Base-by-base conservation (phyloP, 2,329 filamentous ascomycete genomes). In the Penicillium concentricum region DNA sequence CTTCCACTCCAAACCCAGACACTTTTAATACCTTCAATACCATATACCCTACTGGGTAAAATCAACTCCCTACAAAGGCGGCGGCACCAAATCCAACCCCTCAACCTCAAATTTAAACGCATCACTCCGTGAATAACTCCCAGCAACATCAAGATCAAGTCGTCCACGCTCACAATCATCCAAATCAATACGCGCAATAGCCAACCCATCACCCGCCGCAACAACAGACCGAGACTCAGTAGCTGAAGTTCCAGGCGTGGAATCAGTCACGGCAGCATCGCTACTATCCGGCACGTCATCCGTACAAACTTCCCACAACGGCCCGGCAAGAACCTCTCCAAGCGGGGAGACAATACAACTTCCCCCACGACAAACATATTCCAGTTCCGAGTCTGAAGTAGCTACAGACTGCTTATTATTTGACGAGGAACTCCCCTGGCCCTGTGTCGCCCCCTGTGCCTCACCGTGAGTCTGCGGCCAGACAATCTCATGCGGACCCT, bases 101-200 rank as follows among this genome's bases (percentile, higher is more conserved):
- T 85, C 79, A 3, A 87, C 84, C 0, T 73, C 81, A 50, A 87
- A 68, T 61, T 79, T 79, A 66, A 87, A 87, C 16, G 82, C 78
- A 70, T 87, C 86, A 61, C 82, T 89, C 71, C 91, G 82, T 2
- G 90, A 92, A 73, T 96, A 96, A 69, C 88, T 91, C 0, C 92
- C 92, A 3, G 86, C 91, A 38, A 90, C 86, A 77, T 96, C 92
- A 38, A 96, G 72, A 72, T 96, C 91, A 61, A 96, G 71, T 44
- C 91, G 79, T 0, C 92, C 92, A 9, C 90, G 81, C 63, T 92
- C 84, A 66, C 92, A 96, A 62, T 96, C 91, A 47, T 95, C 89
- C 68, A 97, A 87, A 69, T 97, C 91, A 6, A 92, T 87, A 61
- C 93, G 89, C 1, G 84, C 81, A 34, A 83, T 83, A 48, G 91